Percentiles rank a stretch among this genome's conserved stretches.
These are phyloP conservation scores for Ogataea methanolica DNA, from an alignment of 805 yeast species.

Conservation along the genomic window DNA sequence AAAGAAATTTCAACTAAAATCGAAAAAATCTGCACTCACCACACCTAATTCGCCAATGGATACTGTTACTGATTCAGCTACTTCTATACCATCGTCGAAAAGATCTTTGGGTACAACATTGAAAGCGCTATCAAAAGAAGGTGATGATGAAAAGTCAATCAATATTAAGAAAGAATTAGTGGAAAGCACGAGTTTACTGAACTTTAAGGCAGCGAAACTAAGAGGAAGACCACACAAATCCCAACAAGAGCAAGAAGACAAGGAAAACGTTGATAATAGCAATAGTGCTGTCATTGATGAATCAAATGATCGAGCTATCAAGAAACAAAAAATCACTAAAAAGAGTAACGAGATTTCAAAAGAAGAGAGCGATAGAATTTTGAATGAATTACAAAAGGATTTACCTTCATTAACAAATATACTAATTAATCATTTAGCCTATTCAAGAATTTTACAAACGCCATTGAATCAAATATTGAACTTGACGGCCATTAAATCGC, in stretches of 20 bases:
- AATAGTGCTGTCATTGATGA: not conserved
- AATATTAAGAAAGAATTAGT: no score
- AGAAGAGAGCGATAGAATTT: conserved; percentile 25
- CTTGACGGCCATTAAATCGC: conserved; percentile 54
- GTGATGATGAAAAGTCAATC: no score
- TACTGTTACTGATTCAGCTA: no score
- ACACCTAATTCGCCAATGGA: no score
- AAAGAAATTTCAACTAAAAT: no score
- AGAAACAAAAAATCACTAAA: not conserved
- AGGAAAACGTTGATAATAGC: not conserved
- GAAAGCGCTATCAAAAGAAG: no score
- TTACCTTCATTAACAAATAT: conserved; percentile 56
- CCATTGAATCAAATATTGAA: conserved; percentile 66
- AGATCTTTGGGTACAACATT: no score
- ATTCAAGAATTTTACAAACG: conserved; percentile 80
- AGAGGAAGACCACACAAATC: conserved; percentile 11
- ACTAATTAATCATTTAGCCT: conserved; percentile 81
- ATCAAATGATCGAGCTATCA: not conserved
- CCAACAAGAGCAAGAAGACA: not conserved
- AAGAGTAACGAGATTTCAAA: conserved; percentile 9
- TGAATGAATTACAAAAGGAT: conserved; percentile 32
- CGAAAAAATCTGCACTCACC: no score
- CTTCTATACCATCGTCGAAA: no score
- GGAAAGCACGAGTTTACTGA: no score
- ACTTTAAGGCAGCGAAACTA: not conserved